A percentile compares a stretch with the other conserved stretches of the same genome.
Evolutionary conservation across 148 eudicot species (phyloP).

Genomic region (Rheum nobile): DNA sequence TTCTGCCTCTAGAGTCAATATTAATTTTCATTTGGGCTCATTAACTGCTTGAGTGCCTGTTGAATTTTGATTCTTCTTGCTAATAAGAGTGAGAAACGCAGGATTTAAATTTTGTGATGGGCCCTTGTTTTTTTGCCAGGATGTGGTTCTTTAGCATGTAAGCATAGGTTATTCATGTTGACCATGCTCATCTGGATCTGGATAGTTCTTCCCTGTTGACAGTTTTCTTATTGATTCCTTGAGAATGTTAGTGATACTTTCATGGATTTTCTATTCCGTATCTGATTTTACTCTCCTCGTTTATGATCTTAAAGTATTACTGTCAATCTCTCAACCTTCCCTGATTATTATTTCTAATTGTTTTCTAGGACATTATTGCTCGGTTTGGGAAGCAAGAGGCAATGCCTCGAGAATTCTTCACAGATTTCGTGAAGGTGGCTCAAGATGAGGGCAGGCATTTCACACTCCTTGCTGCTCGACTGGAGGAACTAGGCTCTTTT

Average conservation of each 20-base stretch:
- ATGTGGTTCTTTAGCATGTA: not conserved
- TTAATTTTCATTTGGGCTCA: not conserved
- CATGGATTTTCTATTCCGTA: not conserved
- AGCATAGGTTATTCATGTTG: not conserved
- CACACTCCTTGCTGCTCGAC: conserved; percentile 68
- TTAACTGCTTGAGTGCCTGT: not conserved
- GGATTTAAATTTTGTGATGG: not conserved
- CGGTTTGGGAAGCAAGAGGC: conserved; percentile 80
- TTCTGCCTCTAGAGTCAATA: not conserved
- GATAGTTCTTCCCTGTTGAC: not conserved
- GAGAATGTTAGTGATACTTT: not conserved
- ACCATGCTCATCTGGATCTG: not conserved
- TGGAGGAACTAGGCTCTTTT: conserved; percentile 71
- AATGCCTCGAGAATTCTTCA: conserved; percentile 89
- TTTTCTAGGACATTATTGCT: conserved; percentile 78
- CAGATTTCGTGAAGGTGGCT: conserved; percentile 92
- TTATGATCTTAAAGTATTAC: not conserved
- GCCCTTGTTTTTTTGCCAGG: not conserved
- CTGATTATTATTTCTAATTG: not conserved
- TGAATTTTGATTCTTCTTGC: not conserved
- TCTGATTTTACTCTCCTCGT: not conserved
- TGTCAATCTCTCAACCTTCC: not conserved
- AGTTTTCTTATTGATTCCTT: not conserved
- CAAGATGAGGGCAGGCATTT: conserved; percentile 98
- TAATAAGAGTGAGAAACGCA: not conserved